Percentiles rank a stretch among this genome's conserved stretches.
Evolutionary conservation across 495 filamentous ascomycete species (phyloP).

Genomic region (Aspergillus olivimuriae): DNA sequence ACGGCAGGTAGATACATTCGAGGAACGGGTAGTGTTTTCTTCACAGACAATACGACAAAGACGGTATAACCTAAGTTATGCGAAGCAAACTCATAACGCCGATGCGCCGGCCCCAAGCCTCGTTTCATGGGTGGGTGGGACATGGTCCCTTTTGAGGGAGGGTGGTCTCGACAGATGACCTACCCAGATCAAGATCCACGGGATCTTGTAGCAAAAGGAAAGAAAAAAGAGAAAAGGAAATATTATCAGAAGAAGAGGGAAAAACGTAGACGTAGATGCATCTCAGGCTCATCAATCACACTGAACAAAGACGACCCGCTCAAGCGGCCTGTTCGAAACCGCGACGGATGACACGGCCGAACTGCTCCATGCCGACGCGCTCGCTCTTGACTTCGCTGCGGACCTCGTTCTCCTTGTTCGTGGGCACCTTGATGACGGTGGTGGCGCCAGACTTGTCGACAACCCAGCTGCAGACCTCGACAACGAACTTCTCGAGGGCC

Average conservation of each 20-base stretch:
- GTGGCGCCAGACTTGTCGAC: constrained; percentile 41
- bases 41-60: constrained; percentile 7
- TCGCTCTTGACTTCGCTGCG: constrained; percentile 94
- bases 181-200: background rate
- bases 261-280: constrained; percentile 1
- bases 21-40: constrained; percentile 3
- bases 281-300: too few species aligned
- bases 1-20: constrained; percentile 1
- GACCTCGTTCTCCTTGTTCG: constrained; percentile 98
- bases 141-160: constrained; percentile 2
- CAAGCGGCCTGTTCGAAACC: constrained; percentile 87
- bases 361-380: constrained; percentile 68
- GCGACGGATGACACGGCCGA: constrained; percentile 82
- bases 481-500: constrained; percentile 72
- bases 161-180: constrained; percentile 4
- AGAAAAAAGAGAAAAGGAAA: constrained; percentile 7
- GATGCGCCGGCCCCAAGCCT: constrained; percentile 25
- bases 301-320: constrained; percentile 12
- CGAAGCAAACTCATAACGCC: constrained; percentile 26
- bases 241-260: constrained; percentile 13
- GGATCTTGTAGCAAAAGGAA: background rate
- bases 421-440: constrained; percentile 65
- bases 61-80: constrained; percentile 15
- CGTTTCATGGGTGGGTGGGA: constrained; percentile 9
- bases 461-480: constrained; percentile 82